Evolutionary conservation across 495 filamentous ascomycete genomes (phyloP).

Genomic region (Astrothelium macrocarpum): DNA sequence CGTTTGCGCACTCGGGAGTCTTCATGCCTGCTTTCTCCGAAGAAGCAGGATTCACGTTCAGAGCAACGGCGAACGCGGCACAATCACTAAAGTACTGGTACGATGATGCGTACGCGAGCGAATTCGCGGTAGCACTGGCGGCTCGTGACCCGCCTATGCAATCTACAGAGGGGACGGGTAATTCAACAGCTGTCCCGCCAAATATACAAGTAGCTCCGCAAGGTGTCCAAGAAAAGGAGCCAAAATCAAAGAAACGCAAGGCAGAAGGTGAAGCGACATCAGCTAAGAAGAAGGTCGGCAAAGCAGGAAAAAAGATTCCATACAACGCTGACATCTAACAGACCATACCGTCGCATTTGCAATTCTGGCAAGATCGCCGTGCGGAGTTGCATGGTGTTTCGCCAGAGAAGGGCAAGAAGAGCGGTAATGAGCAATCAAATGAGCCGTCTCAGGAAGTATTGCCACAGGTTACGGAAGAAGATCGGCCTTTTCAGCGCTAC

Average conservation of each 20-base stretch:
- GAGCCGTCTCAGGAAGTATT: background rate
- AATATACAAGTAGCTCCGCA: conserved; percentile 36
- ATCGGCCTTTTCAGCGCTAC: conserved; percentile 48
- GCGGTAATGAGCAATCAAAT: background rate
- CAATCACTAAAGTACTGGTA: conserved; percentile 78
- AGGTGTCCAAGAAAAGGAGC: conserved; percentile 40
- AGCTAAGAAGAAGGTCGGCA: conserved; percentile 43
- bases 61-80: conserved; percentile 58
- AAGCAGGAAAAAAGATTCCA: background rate
- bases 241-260: conserved; percentile 64
- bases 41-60: conserved; percentile 51
- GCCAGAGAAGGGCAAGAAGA: conserved; percentile 17
- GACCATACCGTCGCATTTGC: conserved; percentile 56
- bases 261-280: conserved; percentile 40
- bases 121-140: conserved; percentile 49
- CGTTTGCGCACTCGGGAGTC: conserved; percentile 78
- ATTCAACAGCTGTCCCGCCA: conserved; percentile 26
- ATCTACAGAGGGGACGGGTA: conserved; percentile 7
- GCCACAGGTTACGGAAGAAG: background rate
- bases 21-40: conserved; percentile 66
- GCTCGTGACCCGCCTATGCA: conserved; percentile 22
- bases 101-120: conserved; percentile 62
- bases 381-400: conserved; percentile 66
- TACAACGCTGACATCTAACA: conserved; percentile 17
- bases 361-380: conserved; percentile 82